Percentiles rank a stretch among this genome's conserved stretches.
Evolutionary conservation across 2,329 filamentous ascomycete genomes (phyloP).

Genomic region (Microthyrium microscopicum): DNA sequence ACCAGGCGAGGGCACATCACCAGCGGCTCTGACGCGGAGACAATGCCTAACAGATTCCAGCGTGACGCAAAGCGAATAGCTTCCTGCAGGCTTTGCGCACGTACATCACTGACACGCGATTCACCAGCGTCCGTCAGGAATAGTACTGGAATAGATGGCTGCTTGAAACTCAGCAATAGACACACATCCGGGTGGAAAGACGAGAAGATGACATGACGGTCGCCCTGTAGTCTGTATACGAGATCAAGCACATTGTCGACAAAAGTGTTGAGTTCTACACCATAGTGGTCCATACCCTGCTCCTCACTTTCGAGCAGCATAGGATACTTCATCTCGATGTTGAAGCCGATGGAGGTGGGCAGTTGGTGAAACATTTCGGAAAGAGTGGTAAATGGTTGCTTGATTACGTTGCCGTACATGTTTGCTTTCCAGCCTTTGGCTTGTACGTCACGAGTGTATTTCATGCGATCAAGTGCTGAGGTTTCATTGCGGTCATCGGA

Average conservation of each 20-base stretch:
- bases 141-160: constrained; percentile 87
- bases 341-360: constrained; percentile 75
- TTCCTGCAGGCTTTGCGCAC: constrained; percentile 83
- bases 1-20: constrained; percentile 81
- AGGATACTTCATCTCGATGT: constrained; percentile 94
- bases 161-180: constrained; percentile 85
- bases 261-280: constrained; percentile 89
- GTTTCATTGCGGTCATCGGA: constrained; percentile 20
- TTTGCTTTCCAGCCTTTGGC: constrained; percentile 92
- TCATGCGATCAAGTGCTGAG: constrained; percentile 73
- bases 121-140: constrained; percentile 85
- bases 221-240: constrained; percentile 70
- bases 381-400: constrained; percentile 86
- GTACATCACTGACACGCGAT: constrained; percentile 67
- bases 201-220: constrained; percentile 89
- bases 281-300: constrained; percentile 92
- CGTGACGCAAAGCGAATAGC: constrained; percentile 85
- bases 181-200: constrained; percentile 97
- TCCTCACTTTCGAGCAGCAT: constrained; percentile 94
- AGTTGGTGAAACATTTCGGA: constrained; percentile 84
- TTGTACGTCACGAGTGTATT: constrained; percentile 91
- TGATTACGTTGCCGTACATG: constrained; percentile 82
- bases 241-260: constrained; percentile 82
- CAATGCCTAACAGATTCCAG: constrained; percentile 89
- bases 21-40: constrained; percentile 73